Base-by-base conservation (phyloP, 345 rosid genomes). In the Cardamine chenopodiifolia region DNA sequence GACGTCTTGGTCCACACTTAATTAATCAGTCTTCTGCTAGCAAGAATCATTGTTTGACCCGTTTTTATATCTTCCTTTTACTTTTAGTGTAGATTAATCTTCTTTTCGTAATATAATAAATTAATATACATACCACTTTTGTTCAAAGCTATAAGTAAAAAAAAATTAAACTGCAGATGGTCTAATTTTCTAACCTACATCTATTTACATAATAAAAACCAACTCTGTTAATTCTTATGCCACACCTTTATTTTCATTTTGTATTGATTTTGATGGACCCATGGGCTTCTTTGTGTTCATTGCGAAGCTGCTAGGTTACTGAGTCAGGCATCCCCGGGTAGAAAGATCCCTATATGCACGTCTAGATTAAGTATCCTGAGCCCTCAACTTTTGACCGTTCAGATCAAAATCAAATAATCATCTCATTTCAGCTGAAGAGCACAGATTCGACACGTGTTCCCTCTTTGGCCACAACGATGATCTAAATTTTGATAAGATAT, bases 21-120 rank as follows among this genome's bases (percentile, higher is more conserved):
- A 15, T 31, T 29, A 29, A 4, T 40, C 22, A 26, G 54, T 45
- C 55, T 45, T 64, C 23, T 31, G 26, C 26, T 49, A 1, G 22
- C 47, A 50, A 19, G 71, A 31, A 20, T 49, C 47, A 20, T 66
- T 31, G 59, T 49, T 66, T 66, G 71, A 66, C 71, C 35, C 71
- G 49, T 34, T 66, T 66, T 25, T 25, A 25, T 66, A 14, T 66
- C 23, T 34, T 35, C 49, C 61, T 67, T 52, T 35, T 53, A 67
- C 71, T 67, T 53, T 67, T 52, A 1, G 49, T 52, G 61, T 35
- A 9, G n/a, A 53, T 52, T 53, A 35, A 35, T 67, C 60, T 14
- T 52, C 61, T 35, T 23, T 52, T 23, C n/a, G 49, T 47, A 25
- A 25, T 54, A 55, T 1, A 6, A 26, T 63, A 29, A 3, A 31